Base-by-base conservation (phyloP, 164 flowering plant genomes). In the Chimonanthus salicifolius region DNA sequence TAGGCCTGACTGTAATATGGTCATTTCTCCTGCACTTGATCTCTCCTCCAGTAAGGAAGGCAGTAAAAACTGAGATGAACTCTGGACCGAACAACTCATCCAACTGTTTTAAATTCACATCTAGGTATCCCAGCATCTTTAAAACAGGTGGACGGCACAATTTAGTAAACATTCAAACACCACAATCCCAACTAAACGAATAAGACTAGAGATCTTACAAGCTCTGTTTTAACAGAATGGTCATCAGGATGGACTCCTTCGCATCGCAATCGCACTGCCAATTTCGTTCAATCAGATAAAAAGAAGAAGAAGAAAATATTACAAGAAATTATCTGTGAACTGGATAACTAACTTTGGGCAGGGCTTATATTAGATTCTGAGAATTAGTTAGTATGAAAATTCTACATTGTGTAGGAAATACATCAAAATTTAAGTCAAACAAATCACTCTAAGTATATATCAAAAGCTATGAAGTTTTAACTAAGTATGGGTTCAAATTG, bases 201-300 rank as follows among this genome's bases (percentile, higher is more conserved):
- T 46, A 73, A 18, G n/a, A 71, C 0, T n/a, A 79, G 71, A 51
- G 11, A 4, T 76, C 87, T 76, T 85, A 94, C 98, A 62, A 89
- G 79, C 82, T 95, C 98, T 8, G 92, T 78, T 78, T 87, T 93
- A 13, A 92, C 81, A 49, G 89, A 85, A 80, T 93, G 99, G 20
- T 88, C 88, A 71, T 88, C 94, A 10, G 90, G 96, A 67, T 88
- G 69, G 49, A 92, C 83, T 7, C 98, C 98, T 75, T 65, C 76
- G 74, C 97, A 90, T 63, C 97, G 90, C 85, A 92, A 77, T 81
- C 85, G 85, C 88, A 91, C 98, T 92, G 90, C 47, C 62, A 54
- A 43, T 71, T 62, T 47, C 21, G 51, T 68, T 33, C 33, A 33
- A 33, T 33, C 33, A 33, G 33, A 33, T 33, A 33, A 33, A 33